Evolutionary conservation across 1,284 basidiomycete species (phyloP).

Genomic region (Mycena citricolor): DNA sequence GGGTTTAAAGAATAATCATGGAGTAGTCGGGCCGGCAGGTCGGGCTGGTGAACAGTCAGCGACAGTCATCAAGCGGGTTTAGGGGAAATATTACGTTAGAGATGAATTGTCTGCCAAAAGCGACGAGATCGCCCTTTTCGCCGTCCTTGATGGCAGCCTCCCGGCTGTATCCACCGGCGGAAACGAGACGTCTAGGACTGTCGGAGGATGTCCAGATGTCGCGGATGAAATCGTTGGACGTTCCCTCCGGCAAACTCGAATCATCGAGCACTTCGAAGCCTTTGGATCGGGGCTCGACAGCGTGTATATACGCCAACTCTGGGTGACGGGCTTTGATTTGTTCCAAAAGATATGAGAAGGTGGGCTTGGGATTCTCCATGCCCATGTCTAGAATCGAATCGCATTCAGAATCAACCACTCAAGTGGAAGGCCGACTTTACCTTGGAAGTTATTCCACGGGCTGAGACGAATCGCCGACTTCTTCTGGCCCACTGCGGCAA

Average conservation of each 20-base stretch:
- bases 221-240: constrained; percentile 30
- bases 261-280: constrained; percentile 11
- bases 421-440: neutral
- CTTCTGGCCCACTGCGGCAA: constrained; percentile 35
- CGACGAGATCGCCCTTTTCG: constrained; percentile 39
- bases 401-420: neutral
- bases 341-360: constrained; percentile 29
- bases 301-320: constrained; percentile 47
- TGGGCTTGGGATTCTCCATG: constrained; percentile 31
- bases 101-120: constrained; percentile 50
- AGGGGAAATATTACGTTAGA: constrained; percentile 34
- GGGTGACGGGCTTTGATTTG: constrained; percentile 32
- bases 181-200: constrained; percentile 28
- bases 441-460: neutral
- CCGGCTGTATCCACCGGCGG: constrained; percentile 32
- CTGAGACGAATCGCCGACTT: constrained; percentile 43
- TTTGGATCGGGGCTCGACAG: constrained; percentile 36
- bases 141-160: constrained; percentile 37
- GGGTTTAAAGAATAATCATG: constrained; percentile 29
- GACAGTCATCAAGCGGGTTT: neutral
- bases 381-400: constrained; percentile 19
- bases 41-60: constrained; percentile 40
- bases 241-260: constrained; percentile 3
- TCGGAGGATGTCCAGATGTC: constrained; percentile 30
- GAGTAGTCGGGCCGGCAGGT: constrained; percentile 43